Conservation (phyloP, 805 yeast species). For the Komagataella mondaviorum region DNA sequence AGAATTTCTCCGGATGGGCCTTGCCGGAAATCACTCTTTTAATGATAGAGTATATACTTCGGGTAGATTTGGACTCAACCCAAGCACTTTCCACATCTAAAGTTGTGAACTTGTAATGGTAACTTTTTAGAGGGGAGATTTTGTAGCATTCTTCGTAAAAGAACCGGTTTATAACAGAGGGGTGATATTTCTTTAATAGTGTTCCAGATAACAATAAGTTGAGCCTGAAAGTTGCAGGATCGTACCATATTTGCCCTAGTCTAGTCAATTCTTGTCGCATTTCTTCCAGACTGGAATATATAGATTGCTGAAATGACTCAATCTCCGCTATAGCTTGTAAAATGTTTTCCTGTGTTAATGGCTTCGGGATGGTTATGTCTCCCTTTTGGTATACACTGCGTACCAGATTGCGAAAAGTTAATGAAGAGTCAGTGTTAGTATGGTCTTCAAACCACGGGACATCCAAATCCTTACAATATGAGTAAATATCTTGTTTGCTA, state of each 20-base stretch:
- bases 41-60: not conserved
- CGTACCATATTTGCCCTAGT: slow-evolving; percentile 1
- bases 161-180: slow-evolving; percentile 14
- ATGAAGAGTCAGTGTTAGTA: slow-evolving; percentile 38
- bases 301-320: slow-evolving; percentile 5
- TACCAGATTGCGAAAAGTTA: slow-evolving; percentile 46
- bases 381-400: slow-evolving; percentile 19
- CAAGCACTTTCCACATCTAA: slow-evolving; percentile 7
- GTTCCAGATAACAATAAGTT: slow-evolving; percentile 8
- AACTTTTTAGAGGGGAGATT: slow-evolving; percentile 11
- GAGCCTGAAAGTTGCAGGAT: slow-evolving; percentile 3
- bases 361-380: slow-evolving; percentile 6
- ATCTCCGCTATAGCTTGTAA: slow-evolving; percentile 5
- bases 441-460: slow-evolving; percentile 60
- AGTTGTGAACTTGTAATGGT: slow-evolving; percentile 11
- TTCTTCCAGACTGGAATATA: slow-evolving; percentile 9
- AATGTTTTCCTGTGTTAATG: slow-evolving; percentile 5
- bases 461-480: slow-evolving; percentile 25
- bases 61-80: not conserved
- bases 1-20: slow-evolving; percentile 5
- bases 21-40: not conserved
- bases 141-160: slow-evolving; percentile 10
- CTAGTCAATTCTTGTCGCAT: slow-evolving; percentile 8
- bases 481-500: slow-evolving; percentile 28
- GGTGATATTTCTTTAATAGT: slow-evolving; percentile 7